Base-by-base conservation (phyloP, 768 basidiomycete genomes). In the Porphyrellus cyaneotinctus region DNA sequence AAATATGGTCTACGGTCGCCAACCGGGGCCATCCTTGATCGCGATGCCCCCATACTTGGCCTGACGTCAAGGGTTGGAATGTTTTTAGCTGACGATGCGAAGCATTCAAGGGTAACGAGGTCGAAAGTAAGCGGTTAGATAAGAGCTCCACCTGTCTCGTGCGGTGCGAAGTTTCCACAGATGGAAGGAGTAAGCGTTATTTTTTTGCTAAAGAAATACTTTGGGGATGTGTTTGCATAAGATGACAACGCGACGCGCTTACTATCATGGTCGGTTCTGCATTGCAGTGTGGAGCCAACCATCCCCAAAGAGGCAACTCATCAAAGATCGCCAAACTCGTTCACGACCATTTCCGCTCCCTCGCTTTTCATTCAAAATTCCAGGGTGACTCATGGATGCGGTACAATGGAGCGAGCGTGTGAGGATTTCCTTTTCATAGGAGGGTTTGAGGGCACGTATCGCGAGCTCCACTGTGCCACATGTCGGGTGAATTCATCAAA, bases 61-160 rank as follows among this genome's bases (percentile, higher is more conserved):
- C 47, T 69, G 66, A 68, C 66, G 64, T 70, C 66, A 70, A 68
- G 65, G 66, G 66, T 50, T 17, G 24, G 26, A 46, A 44, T 43
- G 32, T 26, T 42, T 32, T 53, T 49, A 51, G 31, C 39, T 38
- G 47, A 22, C 17, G 14, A 26, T 17, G 44, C 14, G 53, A 52
- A 44, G 43, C 41, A 18, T 20, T 46, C 6, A 35, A 44, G n/a
- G 22, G 53, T 56, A 52, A 54, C 56, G 49, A 49, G 44, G 54
- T 13, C 20, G 37, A 53, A 28, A 28, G 43, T 11, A 6, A 17
- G 28, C 47, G 49, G 28, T 18, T 45, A 38, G 53, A 58, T 56
- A 51, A 42, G 23, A 30, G 52, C 56, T 38, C 59, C 59, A 61
- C 52, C 13, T 28, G 45, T 39, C 13, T 43, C 24, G 24, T 50